Evolutionary conservation across 768 basidiomycete species (phyloP).

Genomic region (Vararia minispora): DNA sequence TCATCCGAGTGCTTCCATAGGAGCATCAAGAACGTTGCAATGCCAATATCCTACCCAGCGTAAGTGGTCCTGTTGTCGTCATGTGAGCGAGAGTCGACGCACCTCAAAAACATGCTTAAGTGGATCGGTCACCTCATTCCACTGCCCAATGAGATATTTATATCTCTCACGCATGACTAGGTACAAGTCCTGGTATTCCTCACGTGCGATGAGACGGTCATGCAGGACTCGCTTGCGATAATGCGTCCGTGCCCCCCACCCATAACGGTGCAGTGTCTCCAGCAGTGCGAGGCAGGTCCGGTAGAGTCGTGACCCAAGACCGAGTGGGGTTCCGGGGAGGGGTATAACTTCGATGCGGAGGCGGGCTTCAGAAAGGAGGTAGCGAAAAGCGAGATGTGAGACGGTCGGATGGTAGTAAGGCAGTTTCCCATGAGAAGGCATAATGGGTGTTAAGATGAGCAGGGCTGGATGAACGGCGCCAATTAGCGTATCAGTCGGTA

Average conservation of each 20-base stretch:
- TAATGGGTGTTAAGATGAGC: constrained; percentile 52
- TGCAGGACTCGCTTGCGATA: constrained; percentile 84
- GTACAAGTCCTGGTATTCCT: constrained; percentile 85
- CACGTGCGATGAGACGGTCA: constrained; percentile 66
- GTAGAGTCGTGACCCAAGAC: constrained; percentile 55
- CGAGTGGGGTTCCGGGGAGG: constrained; percentile 31
- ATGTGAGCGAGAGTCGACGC: constrained; percentile 8
- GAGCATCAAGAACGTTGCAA: constrained; percentile 86
- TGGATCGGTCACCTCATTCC: constrained; percentile 80
- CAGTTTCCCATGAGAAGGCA: constrained; percentile 31
- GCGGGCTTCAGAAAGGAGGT: constrained; percentile 26
- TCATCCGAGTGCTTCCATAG: constrained; percentile 75
- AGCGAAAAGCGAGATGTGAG: constrained; percentile 72
- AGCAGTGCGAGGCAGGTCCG: constrained; percentile 75
- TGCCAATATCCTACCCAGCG: constrained; percentile 77
- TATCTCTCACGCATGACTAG: constrained; percentile 78
- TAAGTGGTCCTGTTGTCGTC: too few relatives aligned
- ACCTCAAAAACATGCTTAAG: constrained; percentile 88
- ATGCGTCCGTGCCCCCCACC: constrained; percentile 71
- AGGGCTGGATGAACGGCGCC: constrained; percentile 16
- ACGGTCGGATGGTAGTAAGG: constrained; percentile 92
- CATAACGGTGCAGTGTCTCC: constrained; percentile 77
- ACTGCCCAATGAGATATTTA: constrained; percentile 60
- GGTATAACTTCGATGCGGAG: constrained; percentile 53
- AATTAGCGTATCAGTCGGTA: constrained; percentile 11